Base-by-base conservation (phyloP, 2,329 filamentous ascomycete genomes). In the Neonectria hederae region DNA sequence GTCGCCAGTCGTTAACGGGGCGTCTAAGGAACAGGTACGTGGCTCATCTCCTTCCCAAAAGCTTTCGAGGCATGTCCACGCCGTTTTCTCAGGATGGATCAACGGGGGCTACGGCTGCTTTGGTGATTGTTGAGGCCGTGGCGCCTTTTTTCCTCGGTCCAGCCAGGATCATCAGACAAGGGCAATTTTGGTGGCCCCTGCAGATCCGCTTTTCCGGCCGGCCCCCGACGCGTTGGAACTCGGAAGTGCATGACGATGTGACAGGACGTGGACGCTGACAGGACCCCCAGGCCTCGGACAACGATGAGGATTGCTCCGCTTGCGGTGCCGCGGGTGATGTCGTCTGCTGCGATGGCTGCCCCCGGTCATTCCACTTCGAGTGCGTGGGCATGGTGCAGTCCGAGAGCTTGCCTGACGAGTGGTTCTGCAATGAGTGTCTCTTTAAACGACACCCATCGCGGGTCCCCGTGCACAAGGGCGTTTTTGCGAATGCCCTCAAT, bases 281-380 rank as follows among this genome's bases (percentile, higher is more conserved):
- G 65, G 35, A 56, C 53, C 57, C 56, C 58, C 21, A 81, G 79
- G 70, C 69, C 32, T 76, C 77, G 71, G 91, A 97, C 67, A 97
- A 97, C 78, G 93, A 96, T 77, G 95, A 98, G 78, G 91, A 91
- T 75, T 99, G 95, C 82, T 90, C 90, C 66, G 89, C 93, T 49
- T 99, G 96, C 81, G 89, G 90, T 74, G 92, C 91, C 68, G 91
- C 89, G 70, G 95, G 95, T 62, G 89, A 93, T 71, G 87, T 99
- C 67, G 86, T 98, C 69, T 97, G 94, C 81, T 99, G 96, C 79
- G 96, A 98, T 81, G 92, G 92, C 67, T 99, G 96, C 81, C 88
- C 90, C 65, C 89, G 93, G 70, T 93, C 94, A 6, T 97, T 97
- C 80, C 96, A 98, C 79, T 93, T 96, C 76, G 86, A 88, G 64